phyloP scores from a whole-genome alignment of 768 basidiomycete genomes.

The Chiua virens region DNA sequence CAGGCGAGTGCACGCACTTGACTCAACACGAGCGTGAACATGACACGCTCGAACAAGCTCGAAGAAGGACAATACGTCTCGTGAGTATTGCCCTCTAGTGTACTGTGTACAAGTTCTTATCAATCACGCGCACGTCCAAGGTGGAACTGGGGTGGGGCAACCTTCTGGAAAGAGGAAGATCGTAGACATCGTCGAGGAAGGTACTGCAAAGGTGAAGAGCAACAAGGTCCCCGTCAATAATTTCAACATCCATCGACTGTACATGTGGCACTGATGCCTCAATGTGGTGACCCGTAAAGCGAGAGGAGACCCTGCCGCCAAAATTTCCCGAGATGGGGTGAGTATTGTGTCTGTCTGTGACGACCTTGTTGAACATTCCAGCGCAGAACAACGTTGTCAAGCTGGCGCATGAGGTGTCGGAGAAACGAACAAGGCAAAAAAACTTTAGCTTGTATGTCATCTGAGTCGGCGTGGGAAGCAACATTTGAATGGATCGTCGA shows the following conservation, averaged over 20 bases:
- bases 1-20: background rate
- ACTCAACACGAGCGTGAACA: slow-evolving; percentile 3
- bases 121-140: slow-evolving; percentile 19
- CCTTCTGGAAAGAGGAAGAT: slow-evolving; percentile 38
- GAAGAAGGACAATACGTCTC: slow-evolving; percentile 35
- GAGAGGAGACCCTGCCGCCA: slow-evolving; percentile 48
- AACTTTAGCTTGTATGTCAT: too few relatives aligned
- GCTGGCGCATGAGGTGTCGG: slow-evolving; percentile 41
- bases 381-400: slow-evolving; percentile 51
- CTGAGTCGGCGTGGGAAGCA: slow-evolving; percentile 30
- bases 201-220: slow-evolving; percentile 43
- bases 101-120: background rate
- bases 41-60: slow-evolving; percentile 26
- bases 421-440: too few relatives aligned
- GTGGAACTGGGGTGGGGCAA: slow-evolving; percentile 38
- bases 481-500: too few relatives aligned
- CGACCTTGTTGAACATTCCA: background rate
- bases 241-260: too few relatives aligned
- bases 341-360: slow-evolving; percentile 16
- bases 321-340: slow-evolving; percentile 45
- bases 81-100: slow-evolving; percentile 20
- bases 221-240: slow-evolving; percentile 29
- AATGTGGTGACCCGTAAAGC: slow-evolving; percentile 46
- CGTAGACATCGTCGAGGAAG: slow-evolving; percentile 38
- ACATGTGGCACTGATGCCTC: slow-evolving; percentile 1